Conservation (phyloP, 106 monocot species). For the Alisma plantagoaquatica region DNA sequence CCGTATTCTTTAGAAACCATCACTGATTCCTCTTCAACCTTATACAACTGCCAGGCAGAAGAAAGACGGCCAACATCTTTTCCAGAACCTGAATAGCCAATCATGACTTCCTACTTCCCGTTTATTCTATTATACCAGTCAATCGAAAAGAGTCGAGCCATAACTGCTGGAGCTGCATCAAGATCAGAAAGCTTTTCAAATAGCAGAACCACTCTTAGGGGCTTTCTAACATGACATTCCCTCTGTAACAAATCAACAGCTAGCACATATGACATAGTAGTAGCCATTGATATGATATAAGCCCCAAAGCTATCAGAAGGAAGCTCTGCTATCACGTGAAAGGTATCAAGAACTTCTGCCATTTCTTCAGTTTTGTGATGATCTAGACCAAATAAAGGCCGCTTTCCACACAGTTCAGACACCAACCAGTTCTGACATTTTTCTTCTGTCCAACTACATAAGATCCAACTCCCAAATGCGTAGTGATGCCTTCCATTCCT, state of each 20-base stretch:
- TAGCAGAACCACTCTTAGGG: constrained; percentile 63
- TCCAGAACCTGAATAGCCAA: constrained; percentile 78
- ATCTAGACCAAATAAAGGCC: constrained; percentile 76
- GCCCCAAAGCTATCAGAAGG: constrained; percentile 67
- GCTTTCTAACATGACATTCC: constrained; percentile 51
- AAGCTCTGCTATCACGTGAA: constrained; percentile 61
- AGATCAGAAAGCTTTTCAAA: constrained; percentile 82
- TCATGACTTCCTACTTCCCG: constrained; percentile 83
- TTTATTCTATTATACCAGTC: constrained; percentile 69
- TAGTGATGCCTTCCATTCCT: constrained; percentile 81
- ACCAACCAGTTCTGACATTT: constrained; percentile 70
- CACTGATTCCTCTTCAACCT: constrained; percentile 68
- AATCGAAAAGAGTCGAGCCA: constrained; percentile 53
- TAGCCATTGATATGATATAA: constrained; percentile 81
- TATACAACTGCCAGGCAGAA: constrained; percentile 80
- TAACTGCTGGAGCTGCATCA: constrained; percentile 63
- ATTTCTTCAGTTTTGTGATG: constrained; percentile 55
- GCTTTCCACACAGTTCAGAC: constrained; percentile 61
- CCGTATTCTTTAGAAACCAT: constrained; percentile 65
- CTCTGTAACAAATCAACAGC: constrained; percentile 76
- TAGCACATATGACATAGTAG: constrained; percentile 64
- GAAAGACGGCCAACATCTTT: constrained; percentile 79
- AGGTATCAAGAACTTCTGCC: constrained; percentile 58
- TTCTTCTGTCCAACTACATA: constrained; percentile 83
- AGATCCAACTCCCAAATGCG: constrained; percentile 68